Evolutionary conservation across 805 yeast species (phyloP), one percentile per base, ranked within the genome.

Genomic region (Yarrowia osloensis): DNA sequence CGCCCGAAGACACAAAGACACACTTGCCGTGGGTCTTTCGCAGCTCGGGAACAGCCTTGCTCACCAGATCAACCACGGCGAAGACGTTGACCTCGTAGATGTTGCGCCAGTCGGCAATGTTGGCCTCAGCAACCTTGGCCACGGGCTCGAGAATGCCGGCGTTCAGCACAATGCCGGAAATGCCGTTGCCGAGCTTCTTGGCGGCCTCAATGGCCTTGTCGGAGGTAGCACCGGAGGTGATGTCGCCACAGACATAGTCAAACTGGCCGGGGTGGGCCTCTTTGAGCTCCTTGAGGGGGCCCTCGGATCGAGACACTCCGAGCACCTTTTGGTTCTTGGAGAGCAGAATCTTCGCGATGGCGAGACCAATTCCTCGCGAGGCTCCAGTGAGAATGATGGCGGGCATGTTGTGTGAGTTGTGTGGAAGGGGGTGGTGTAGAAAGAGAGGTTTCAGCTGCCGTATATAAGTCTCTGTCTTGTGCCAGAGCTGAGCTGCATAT

Each of bases 1-100:
- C 98, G 6, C 97, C 98, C 1, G 97, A 90, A 21, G 96, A 89
- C 0, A 93, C 97, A 67, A 88, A 85, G n/a, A 94, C 80, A 40
- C 89, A 81, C 47, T 80, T 82, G 0, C 97, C 97, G 15, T 82
- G 77, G 4, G 85, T 70, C 62, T 79, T 75, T 42, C 84, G 78
- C 70, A 94, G 78, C 40, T 82, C 78, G 0, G 94, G 92, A 54
- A 90, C 75, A 0, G 89, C 68, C 39, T 65, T 70, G 24, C 80
- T 70, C 12, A 88, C 84, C 70, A 91, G 79, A 2, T 82, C 81
- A 5, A 91, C 88, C 4, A 88, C 82, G 5, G 96, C 84, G 75
- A 92, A 91, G 75, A 89, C 84, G 74, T 94, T 93, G 70, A 93
- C 79, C 61, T 92, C 91, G 73, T 84, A 92, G 33, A 88, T 80